These are phyloP conservation scores for Talaromyces funiculosus DNA, from an alignment of 2,329 filamentous ascomycete genomes.

Conservation along the genomic window DNA sequence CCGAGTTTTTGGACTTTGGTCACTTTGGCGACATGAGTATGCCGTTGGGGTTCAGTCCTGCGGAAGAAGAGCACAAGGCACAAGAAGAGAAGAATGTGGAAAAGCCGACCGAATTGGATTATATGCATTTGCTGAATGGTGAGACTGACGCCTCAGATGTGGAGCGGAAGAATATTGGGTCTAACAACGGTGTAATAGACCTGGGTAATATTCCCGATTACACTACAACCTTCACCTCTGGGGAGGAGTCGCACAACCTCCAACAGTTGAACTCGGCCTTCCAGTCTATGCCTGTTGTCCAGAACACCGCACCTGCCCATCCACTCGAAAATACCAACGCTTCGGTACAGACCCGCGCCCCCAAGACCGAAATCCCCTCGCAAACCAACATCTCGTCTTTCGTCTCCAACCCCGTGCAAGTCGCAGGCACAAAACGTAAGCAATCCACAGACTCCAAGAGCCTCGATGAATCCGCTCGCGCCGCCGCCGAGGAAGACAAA, in stretches of 20 bases:
- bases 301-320: conserved; percentile 13
- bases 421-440: conserved; percentile 31
- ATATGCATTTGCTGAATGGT: conserved; percentile 39
- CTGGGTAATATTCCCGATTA: conserved; percentile 30
- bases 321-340: not conserved
- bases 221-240: conserved; percentile 24
- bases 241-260: conserved; percentile 19
- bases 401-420: conserved; percentile 16
- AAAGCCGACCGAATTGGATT: conserved; percentile 33
- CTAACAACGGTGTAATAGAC: conserved; percentile 22
- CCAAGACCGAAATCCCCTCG: conserved; percentile 16
- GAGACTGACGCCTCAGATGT: conserved; percentile 19
- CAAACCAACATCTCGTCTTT: conserved; percentile 12
- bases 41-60: conserved; percentile 23
- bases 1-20: conserved; percentile 76
- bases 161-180: not conserved
- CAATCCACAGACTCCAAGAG: conserved; percentile 38
- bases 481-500: conserved; percentile 83
- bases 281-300: conserved; percentile 9
- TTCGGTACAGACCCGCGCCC: not conserved
- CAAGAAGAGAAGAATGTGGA: conserved; percentile 19
- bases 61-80: conserved; percentile 24
- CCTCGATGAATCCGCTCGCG: conserved; percentile 65
- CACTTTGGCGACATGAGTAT: conserved; percentile 31
- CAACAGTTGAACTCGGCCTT: conserved; percentile 4